Conservation (phyloP, 2,329 filamentous ascomycete genomes). For the Lecanicillium sp. region DNA sequence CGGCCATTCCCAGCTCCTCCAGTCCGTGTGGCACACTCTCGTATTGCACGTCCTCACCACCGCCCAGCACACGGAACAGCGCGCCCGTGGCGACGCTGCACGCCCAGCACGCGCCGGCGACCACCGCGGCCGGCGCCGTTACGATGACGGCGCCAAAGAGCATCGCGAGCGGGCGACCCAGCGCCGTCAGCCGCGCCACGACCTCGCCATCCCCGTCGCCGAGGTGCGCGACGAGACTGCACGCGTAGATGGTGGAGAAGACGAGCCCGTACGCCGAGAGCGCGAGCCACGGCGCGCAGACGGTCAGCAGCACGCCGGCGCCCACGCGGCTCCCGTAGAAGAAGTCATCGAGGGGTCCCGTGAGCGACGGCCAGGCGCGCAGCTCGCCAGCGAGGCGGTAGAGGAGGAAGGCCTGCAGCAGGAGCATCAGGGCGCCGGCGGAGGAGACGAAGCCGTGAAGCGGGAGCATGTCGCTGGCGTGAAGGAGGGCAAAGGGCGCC, state of each 20-base stretch:
- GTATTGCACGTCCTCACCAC: not conserved
- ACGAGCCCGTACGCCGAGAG: not conserved
- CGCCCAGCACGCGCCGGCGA: constrained; percentile 1
- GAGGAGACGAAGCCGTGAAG: not conserved
- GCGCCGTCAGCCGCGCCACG: not conserved
- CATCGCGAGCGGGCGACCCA: not conserved
- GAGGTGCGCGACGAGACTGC: not conserved
- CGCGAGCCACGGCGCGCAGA: constrained; percentile 4
- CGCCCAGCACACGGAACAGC: constrained; percentile 3
- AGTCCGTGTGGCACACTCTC: constrained; percentile 1
- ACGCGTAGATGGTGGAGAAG: not conserved
- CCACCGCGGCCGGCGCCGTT: constrained; percentile 1
- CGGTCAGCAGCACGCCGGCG: not conserved
- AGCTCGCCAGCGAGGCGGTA: not conserved
- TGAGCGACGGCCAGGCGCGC: not conserved
- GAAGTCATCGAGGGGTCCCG: constrained; percentile 1
- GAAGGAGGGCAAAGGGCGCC: not conserved
- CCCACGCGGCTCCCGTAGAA: constrained; percentile 3
- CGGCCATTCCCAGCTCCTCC: not conserved
- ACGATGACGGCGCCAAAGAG: not conserved
- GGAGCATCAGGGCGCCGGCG: not conserved
- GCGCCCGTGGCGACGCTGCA: constrained; percentile 9
- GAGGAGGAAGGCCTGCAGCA: not conserved
- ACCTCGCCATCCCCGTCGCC: not conserved
- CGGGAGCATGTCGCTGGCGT: not conserved